Evolutionary conservation across 805 yeast genomes (phyloP), one percentile per base, ranked within the genome.

Genomic region (Saccharomycopsis fermentans): DNA sequence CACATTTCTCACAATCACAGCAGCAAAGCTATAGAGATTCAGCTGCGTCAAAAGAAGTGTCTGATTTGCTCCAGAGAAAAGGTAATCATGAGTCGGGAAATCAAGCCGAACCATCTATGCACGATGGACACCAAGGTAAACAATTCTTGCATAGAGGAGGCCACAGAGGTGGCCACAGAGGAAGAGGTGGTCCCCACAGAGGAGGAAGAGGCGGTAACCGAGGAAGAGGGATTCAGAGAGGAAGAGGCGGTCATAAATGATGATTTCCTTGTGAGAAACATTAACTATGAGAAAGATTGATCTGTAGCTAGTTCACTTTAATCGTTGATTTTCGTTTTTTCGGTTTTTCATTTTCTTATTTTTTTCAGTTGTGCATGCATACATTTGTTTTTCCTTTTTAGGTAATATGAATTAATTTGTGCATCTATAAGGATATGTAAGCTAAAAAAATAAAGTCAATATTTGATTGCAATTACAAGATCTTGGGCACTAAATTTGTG

Each of bases 191-290:
- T n/a, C 47, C 51, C 21, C 37, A 17, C 6, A 57, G 62, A 26
- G 59, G 51, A 19, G 17, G 58, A 55, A 58, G 60, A 19, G 57
- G 29, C 12, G 59, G 59, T 52, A n/a, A n/a, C n/a, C n/a, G n/a
- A n/a, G n/a, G n/a, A n/a, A n/a, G n/a, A n/a, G n/a, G n/a, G n/a
- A n/a, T n/a, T n/a, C n/a, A n/a, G n/a, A 62, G 61, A 24, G 61
- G 65, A 36, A 63, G 65, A 12, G 59, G 65, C 47, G 65, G 65
- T 16, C 43, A 52, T 52, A 21, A 43, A 43, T 21, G 50, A 43
- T 21, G 4, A 11, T 21, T 8, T 43, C 21, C 8, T 43, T 43
- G 29, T 8, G 16, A 43, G 12, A 9, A 32, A 14, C 12, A 9
- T 11, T 32, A 32, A 32, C 12, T 32, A 14, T 6, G 12, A 14